Evolutionary conservation across 805 yeast species (phyloP).

Genomic region (Torulaspora maleeae): DNA sequence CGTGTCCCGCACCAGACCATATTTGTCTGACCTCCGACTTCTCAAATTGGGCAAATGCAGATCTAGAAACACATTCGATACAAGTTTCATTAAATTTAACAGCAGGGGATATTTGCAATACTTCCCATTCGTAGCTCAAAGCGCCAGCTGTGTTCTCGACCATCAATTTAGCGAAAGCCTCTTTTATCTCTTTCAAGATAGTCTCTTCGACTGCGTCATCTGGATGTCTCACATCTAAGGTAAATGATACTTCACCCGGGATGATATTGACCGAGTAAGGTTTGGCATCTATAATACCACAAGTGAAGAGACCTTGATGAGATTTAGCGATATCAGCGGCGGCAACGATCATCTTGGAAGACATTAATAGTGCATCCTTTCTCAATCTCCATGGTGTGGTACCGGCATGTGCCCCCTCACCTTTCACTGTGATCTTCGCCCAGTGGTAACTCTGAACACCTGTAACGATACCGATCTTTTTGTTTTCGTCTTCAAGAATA

Average conservation of each 20-base stretch:
- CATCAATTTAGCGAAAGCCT: constrained; percentile 38
- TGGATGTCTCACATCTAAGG: constrained; percentile 57
- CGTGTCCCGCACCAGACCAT: constrained; percentile 72
- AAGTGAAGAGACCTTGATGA: constrained; percentile 51
- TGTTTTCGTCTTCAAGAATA: constrained; percentile 50
- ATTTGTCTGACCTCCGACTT: constrained; percentile 42
- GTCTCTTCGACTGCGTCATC: constrained; percentile 40
- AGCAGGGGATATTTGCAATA: constrained; percentile 50
- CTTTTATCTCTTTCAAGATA: constrained; percentile 40
- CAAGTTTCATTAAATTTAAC: constrained; percentile 52
- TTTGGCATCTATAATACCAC: constrained; percentile 52
- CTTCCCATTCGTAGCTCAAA: constrained; percentile 41
- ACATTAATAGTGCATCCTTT: constrained; percentile 56
- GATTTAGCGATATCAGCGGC: constrained; percentile 52
- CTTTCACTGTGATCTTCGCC: constrained; percentile 53
- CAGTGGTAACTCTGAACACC: constrained; percentile 67
- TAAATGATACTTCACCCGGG: constrained; percentile 56
- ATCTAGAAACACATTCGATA: constrained; percentile 46
- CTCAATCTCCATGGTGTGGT: constrained; percentile 62
- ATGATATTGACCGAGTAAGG: constrained; percentile 67
- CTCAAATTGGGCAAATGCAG: constrained; percentile 50
- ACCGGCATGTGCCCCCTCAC: constrained; percentile 69
- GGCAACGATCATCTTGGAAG: constrained; percentile 51
- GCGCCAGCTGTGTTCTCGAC: constrained; percentile 29
- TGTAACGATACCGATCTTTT: constrained; percentile 58